These are phyloP conservation scores for Dendrobium officinale DNA, from an alignment of 106 monocot species.

Conservation along the genomic window DNA sequence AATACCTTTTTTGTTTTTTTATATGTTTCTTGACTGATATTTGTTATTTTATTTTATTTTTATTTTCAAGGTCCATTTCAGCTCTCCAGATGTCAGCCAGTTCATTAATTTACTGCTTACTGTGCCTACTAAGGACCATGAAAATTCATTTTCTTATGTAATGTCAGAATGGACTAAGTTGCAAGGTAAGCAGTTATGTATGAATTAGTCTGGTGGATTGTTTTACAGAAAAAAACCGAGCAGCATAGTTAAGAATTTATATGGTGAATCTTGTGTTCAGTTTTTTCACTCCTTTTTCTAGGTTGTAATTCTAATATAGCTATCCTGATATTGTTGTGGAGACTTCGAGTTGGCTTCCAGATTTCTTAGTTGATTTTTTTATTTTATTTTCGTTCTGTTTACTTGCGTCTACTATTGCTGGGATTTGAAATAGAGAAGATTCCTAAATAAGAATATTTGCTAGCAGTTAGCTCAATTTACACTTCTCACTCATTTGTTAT, in stretches of 20 bases:
- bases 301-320: not conserved
- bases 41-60: conserved; percentile 4
- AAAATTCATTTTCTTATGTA: conserved; percentile 62
- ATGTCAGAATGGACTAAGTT: conserved; percentile 93
- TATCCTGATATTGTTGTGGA: not conserved
- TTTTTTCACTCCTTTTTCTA: not conserved
- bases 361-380: not conserved
- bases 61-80: conserved; percentile 87
- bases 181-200: conserved; percentile 43
- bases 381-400: not conserved
- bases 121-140: conserved; percentile 59
- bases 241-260: not conserved
- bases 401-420: not conserved
- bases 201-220: not conserved
- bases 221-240: not conserved
- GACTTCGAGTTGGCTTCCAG: not conserved
- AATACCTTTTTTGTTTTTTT: not conserved
- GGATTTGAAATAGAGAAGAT: not conserved
- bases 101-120: conserved; percentile 69
- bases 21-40: not conserved
- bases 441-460: not conserved
- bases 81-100: conserved; percentile 61
- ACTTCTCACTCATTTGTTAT: not conserved
- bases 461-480: not conserved
- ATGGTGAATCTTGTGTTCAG: not conserved